Base-by-base conservation (phyloP, 495 filamentous ascomycete species). In the Podospora sp. region DNA sequence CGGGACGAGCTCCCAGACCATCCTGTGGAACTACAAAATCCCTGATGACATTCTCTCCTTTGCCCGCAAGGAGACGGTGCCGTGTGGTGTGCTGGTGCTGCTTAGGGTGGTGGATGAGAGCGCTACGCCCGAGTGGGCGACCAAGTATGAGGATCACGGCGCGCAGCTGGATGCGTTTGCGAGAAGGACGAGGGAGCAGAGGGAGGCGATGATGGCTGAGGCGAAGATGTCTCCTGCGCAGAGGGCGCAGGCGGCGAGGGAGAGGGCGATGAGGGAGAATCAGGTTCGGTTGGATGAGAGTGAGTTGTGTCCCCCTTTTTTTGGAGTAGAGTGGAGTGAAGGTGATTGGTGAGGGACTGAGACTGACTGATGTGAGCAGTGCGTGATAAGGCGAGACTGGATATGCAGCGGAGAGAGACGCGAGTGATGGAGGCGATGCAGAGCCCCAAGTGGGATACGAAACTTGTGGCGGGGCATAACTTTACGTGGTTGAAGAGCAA, bases 11-110 rank as follows among this genome's bases (percentile, higher is more conserved):
- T 77, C 73, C 64, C 79, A 85, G 77, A 82, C 82, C 7, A 78
- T 86, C 21, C 79, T 89, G 25, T 89, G 87, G 87, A 85, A 82
- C 71, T 89, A 85, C 77, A 79, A 82, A 62, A 86, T 88, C 65
- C 85, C 87, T 1, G 78, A 82, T 53, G 76, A 80, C 33, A 78
- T 89, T 46, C 70, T 86, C 1, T 60, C 76, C 6, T 84, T 89
- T 61, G 75, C 84, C 18, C 78, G 81, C 5, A 79, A 78, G 18
- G 82, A 84, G 52, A 83, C 83, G 7, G 78, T 90, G 3, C 88
- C 88, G 2, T 89, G 87, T 77, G 88, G 87, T 33, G 77, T 90
- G 58, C 77, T 90, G 36, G 87, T 88, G 4, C 67, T 88, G 8
- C 77, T 89, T 0, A 78, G 73, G 57, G 67, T 86, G 0, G 78